These are phyloP conservation scores for Colletotrichum filicis DNA, from an alignment of 2,329 filamentous ascomycete species.

Conservation along the genomic window DNA sequence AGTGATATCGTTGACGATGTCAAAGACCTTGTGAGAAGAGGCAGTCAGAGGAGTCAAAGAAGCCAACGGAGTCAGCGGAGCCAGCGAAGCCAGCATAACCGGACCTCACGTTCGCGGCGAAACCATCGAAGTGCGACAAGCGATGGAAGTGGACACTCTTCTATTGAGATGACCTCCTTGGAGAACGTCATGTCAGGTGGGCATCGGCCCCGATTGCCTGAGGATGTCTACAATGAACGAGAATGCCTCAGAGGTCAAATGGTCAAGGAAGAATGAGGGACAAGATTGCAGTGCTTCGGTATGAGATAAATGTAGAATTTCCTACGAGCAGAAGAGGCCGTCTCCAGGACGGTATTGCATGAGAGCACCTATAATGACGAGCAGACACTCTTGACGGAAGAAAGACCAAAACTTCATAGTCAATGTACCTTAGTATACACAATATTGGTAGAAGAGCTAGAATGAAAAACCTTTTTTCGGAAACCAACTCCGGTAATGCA, in stretches of 20 bases:
- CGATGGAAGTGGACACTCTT: slow-evolving; percentile 33
- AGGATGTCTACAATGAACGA: slow-evolving; percentile 42
- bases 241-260: slow-evolving; percentile 51
- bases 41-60: slow-evolving; percentile 19
- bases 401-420: background rate
- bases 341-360: background rate
- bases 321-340: background rate
- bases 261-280: slow-evolving; percentile 46
- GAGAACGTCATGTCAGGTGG: slow-evolving; percentile 35
- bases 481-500: slow-evolving; percentile 24
- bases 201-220: slow-evolving; percentile 36
- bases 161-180: slow-evolving; percentile 44
- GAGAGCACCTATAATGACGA: background rate
- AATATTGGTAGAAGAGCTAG: background rate
- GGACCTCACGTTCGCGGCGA: slow-evolving; percentile 5
- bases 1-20: slow-evolving; percentile 47
- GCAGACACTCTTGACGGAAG: background rate
- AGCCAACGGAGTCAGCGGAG: slow-evolving; percentile 3
- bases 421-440: slow-evolving; percentile 15
- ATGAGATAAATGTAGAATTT: slow-evolving; percentile 14
- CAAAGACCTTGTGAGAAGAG: slow-evolving; percentile 40
- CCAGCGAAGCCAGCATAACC: background rate
- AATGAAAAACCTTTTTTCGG: slow-evolving; percentile 25
- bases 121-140: slow-evolving; percentile 29
- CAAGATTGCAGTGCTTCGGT: background rate